phyloP scores from a whole-genome alignment of 73 alveolate genomes.

The Paramecium octaurelia region DNA sequence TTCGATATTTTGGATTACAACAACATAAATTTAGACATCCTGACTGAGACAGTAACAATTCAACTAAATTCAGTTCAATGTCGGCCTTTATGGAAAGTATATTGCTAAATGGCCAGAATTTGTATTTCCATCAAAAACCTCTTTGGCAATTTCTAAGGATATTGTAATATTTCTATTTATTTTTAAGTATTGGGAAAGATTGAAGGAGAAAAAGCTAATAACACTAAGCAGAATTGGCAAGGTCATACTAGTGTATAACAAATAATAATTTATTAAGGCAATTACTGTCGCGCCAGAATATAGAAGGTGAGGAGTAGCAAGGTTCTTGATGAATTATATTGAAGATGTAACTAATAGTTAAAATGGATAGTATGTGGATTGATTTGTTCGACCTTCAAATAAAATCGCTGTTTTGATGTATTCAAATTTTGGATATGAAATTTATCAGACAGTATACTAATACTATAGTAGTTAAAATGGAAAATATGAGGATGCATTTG shows the following conservation, averaged over 20 bases:
- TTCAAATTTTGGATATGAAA: constrained; percentile 87
- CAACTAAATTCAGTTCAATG: constrained; percentile 63
- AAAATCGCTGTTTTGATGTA: constrained; percentile 94
- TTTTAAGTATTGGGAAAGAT: constrained; percentile 89
- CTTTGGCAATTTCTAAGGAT: constrained; percentile 91
- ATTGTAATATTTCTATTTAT: constrained; percentile 33
- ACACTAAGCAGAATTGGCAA: constrained; percentile 95
- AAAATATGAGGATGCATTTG: constrained; percentile 91
- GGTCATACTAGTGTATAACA: constrained; percentile 89
- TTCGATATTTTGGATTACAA: constrained; percentile 93
- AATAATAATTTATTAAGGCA: constrained; percentile 58
- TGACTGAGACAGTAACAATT: constrained; percentile 79
- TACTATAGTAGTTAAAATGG: constrained; percentile 88
- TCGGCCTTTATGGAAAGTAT: constrained; percentile 92
- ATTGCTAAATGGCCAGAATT: constrained; percentile 95
- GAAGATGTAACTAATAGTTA: constrained; percentile 93
- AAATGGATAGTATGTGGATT: constrained; percentile 95
- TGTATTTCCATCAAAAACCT: constrained; percentile 87
- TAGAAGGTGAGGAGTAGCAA: constrained; percentile 97
- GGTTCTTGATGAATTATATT: constrained; percentile 91
- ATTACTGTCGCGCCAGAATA: constrained; percentile 97
- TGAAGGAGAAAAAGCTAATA: constrained; percentile 93
- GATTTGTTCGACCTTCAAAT: constrained; percentile 93
- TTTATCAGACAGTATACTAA: constrained; percentile 83
- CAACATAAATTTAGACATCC: constrained; percentile 89